These are phyloP conservation scores for Saccharomycopsis oosterbeekiorum DNA, from an alignment of 805 yeast genomes.

Conservation along the genomic window DNA sequence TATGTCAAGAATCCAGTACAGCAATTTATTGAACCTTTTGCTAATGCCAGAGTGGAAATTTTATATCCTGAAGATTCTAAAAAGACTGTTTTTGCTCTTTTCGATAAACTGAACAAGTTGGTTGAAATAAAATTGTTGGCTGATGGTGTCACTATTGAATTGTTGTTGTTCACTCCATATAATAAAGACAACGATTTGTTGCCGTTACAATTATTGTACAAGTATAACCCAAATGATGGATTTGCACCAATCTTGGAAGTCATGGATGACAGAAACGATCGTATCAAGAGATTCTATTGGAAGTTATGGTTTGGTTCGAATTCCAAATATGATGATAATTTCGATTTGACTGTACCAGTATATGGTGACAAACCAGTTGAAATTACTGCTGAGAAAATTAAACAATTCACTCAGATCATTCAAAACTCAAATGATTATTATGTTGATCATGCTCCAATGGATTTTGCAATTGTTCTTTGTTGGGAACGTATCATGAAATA, in stretches of 20 bases:
- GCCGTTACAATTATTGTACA: slow-evolving; percentile 67
- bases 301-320: slow-evolving; percentile 79
- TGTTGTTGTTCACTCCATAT: slow-evolving; percentile 79
- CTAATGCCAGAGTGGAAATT: slow-evolving; percentile 53
- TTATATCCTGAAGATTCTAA: slow-evolving; percentile 38
- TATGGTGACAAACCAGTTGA: slow-evolving; percentile 43
- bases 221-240: slow-evolving; percentile 78
- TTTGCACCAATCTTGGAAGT: slow-evolving; percentile 90
- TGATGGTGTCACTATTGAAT: slow-evolving; percentile 43
- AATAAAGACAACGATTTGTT: slow-evolving; percentile 68
- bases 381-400: slow-evolving; percentile 66
- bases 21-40: slow-evolving; percentile 67
- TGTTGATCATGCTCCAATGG: slow-evolving; percentile 91
- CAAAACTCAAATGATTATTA: slow-evolving; percentile 55
- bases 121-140: slow-evolving; percentile 49
- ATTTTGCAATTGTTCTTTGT: slow-evolving; percentile 95
- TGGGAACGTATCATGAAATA: slow-evolving; percentile 98
- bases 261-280: slow-evolving; percentile 80
- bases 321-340: slow-evolving; percentile 37
- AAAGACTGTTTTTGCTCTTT: slow-evolving; percentile 53
- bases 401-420: slow-evolving; percentile 92
- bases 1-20: slow-evolving; percentile 73
- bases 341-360: slow-evolving; percentile 37
- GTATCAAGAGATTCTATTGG: slow-evolving; percentile 97
- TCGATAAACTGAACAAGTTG: slow-evolving; percentile 55